Evolutionary conservation across 331 rosid genomes (phyloP), one percentile per base, ranked within the genome.

Genomic region (Quercus tomentella): DNA sequence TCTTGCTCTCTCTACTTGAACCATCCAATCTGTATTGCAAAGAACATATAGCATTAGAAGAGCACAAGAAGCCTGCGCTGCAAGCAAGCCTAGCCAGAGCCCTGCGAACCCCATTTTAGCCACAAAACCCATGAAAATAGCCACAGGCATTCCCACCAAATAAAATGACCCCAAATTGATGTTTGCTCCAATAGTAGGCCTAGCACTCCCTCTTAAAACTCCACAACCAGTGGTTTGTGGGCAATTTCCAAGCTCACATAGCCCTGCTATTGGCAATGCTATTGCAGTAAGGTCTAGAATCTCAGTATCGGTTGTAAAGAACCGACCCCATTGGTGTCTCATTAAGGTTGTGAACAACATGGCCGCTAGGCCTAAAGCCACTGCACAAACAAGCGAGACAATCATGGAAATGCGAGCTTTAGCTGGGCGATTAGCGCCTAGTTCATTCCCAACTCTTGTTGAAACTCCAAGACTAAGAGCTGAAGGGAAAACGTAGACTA

Each of bases 161-260:
- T 96, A 96, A 67, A 96, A 96, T 0, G 99, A 93, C 9, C 97
- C 93, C 78, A 96, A 76, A 16, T 96, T 96, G 25, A 96, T 93
- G 71, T 93, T 93, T 0, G 99, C 99, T 7, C 97, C 99, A 11
- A 86, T 37, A 4, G 90, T 84, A 8, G 99, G 99, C 72, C 98
- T 84, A 0, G 99, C 99, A 35, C 91, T 89, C 4, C 99, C 99
- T 33, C 99, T 82, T 5, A 96, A 60, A 7, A 96, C 97, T 1
- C 99, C 99, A 26, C 99, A 96, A 0, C 94, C 97, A 0, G 97
- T 91, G 15, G 99, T 96, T 30, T 96, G 99, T 0, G 99, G 99
- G 80, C 99, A 96, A 81, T 96, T 96, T 0, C 99, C 99, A 1
- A 96, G 96, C 92, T 96, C 99, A 14, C 99, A 96, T 0, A 96